A percentile compares a stretch with the other conserved stretches of the same genome.
These are phyloP conservation scores for Physcomitrellopsis africana DNA, from an alignment of 225 moss, liverwort and hornwort species.

Conservation along the genomic window DNA sequence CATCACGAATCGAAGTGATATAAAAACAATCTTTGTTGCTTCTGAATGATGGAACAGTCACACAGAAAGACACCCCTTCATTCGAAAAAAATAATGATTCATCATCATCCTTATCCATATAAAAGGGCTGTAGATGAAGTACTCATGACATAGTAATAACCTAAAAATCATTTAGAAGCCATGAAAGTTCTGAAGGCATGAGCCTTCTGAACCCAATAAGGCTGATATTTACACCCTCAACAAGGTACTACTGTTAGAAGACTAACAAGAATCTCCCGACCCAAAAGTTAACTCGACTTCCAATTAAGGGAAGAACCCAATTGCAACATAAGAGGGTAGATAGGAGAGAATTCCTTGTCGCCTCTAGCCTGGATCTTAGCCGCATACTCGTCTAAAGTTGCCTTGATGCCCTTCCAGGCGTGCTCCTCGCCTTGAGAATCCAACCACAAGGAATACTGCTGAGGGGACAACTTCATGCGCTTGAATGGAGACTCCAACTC, in stretches of 20 bases:
- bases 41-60: background rate
- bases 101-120: constrained; percentile 6
- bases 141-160: background rate
- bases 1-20: background rate
- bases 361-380: constrained; percentile 83
- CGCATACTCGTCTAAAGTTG: constrained; percentile 85
- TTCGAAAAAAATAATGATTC: constrained; percentile 9
- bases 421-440: constrained; percentile 86
- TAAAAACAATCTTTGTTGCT: too few relatives aligned
- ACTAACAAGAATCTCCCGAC: constrained; percentile 8
- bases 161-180: too few relatives aligned
- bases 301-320: constrained; percentile 63
- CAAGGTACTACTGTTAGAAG: constrained; percentile 21
- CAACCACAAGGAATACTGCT: constrained; percentile 91
- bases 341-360: constrained; percentile 91
- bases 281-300: constrained; percentile 38
- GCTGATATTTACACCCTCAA: constrained; percentile 32
- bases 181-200: background rate
- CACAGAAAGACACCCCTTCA: constrained; percentile 7
- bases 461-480: constrained; percentile 71
- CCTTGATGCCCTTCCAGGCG: constrained; percentile 85
- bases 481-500: constrained; percentile 88
- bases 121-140: constrained; percentile 3
- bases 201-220: constrained; percentile 22
- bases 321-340: constrained; percentile 96